phyloP scores from a whole-genome alignment of 352 stramenopile species.

The Phytophthora multivora region DNA sequence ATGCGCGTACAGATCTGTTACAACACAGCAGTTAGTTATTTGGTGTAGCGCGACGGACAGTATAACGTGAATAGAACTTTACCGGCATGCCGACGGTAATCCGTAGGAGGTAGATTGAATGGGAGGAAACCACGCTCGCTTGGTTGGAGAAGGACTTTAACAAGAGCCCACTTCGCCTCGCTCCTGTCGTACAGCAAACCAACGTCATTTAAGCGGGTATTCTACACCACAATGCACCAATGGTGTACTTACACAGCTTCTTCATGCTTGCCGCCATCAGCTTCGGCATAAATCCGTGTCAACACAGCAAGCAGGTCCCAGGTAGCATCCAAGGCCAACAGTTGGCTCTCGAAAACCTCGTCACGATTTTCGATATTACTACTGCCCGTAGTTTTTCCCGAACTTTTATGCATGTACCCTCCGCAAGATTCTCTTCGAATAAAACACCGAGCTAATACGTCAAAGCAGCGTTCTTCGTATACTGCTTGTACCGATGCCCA shows the following conservation, averaged over 20 bases:
- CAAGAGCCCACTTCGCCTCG: constrained; percentile 51
- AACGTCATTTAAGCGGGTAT: background rate
- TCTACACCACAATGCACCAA: background rate
- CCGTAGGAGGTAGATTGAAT: constrained; percentile 20
- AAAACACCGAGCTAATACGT: constrained; percentile 46
- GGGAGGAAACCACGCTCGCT: constrained; percentile 45
- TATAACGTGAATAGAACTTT: constrained; percentile 3
- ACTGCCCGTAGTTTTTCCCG: constrained; percentile 3
- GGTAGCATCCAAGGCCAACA: constrained; percentile 34
- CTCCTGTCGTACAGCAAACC: constrained; percentile 17
- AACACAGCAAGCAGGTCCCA: constrained; percentile 39
- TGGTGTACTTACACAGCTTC: constrained; percentile 26
- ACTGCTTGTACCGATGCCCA: constrained; percentile 64
- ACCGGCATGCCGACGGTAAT: constrained; percentile 26
- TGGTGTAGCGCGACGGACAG: background rate
- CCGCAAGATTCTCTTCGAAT: constrained; percentile 44
- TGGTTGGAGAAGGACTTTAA: constrained; percentile 49
- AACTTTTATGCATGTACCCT: constrained; percentile 42
- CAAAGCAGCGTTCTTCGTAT: constrained; percentile 38
- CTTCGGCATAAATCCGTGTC: constrained; percentile 17
- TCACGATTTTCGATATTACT: constrained; percentile 14
- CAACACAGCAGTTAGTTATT: constrained; percentile 10
- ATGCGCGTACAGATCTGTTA: constrained; percentile 38
- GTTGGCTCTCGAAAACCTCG: constrained; percentile 30
- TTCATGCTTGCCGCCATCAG: constrained; percentile 4